These are phyloP conservation scores for Nemania abortiva DNA, from an alignment of 2,329 filamentous ascomycete genomes.

Conservation along the genomic window DNA sequence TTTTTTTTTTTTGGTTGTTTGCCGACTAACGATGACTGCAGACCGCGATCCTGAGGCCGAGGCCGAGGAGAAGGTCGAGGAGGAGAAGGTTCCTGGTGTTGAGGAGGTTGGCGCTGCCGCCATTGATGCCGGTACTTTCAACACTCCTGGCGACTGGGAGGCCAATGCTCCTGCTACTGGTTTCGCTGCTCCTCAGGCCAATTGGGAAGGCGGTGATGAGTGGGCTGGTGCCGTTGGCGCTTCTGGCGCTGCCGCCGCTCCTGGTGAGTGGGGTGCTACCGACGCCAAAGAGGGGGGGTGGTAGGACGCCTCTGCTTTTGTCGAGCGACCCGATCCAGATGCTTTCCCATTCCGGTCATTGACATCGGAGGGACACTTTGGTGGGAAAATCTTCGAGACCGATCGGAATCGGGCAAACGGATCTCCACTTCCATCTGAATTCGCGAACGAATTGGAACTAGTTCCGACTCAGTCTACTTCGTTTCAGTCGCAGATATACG, in stretches of 20 bases:
- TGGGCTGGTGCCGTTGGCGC: slow-evolving; percentile 70
- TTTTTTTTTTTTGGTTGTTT: not conserved
- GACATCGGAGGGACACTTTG: too few relatives aligned
- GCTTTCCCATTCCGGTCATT: not conserved
- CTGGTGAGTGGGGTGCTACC: slow-evolving; percentile 76
- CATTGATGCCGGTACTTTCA: slow-evolving; percentile 80
- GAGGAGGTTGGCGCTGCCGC: slow-evolving; percentile 86
- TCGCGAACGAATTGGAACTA: too few relatives aligned
- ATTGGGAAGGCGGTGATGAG: slow-evolving; percentile 71
- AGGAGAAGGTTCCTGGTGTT: slow-evolving; percentile 88
- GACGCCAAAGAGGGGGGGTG: slow-evolving; percentile 58
- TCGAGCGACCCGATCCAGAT: not conserved
- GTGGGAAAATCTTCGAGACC: too few relatives aligned
- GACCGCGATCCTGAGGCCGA: slow-evolving; percentile 99
- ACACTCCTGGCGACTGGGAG: slow-evolving; percentile 81
- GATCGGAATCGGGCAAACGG: too few relatives aligned
- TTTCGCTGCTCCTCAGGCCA: slow-evolving; percentile 67
- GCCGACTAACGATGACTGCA: slow-evolving; percentile 49
- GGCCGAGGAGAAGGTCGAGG: slow-evolving; percentile 96
- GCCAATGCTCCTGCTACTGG: slow-evolving; percentile 77
- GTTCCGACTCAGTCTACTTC: not conserved
- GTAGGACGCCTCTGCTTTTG: slow-evolving; percentile 41
- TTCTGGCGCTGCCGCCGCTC: slow-evolving; percentile 71
- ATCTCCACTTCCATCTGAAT: too few relatives aligned
- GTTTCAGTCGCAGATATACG: not conserved